Base-by-base conservation (phyloP, 2,329 filamentous ascomycete genomes). In the Didymella segeticola region DNA sequence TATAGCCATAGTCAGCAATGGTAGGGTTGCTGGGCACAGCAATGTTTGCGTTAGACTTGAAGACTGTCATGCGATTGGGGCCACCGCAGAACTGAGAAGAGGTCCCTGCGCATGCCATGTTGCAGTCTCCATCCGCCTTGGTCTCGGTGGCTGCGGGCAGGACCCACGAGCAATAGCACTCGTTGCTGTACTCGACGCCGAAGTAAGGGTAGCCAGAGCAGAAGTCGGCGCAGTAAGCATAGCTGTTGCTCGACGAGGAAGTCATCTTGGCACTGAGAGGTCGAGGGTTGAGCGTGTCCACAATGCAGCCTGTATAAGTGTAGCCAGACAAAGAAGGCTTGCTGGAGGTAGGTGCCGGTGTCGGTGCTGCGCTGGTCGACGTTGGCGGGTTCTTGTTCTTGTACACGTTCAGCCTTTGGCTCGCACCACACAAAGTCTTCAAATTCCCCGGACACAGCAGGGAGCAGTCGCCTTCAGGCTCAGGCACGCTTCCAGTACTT, bases 81-180 rank as follows among this genome's bases (percentile, higher is more conserved):
- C 52, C 64, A 36, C 66, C 66, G 47, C 66, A 69, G 14, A 27
- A 20, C 6, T 50, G 30, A 12, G 48, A 56, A 2, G 45, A 9
- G 34, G 61, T 39, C 15, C 64, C 66, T 1, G 58, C 30, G 42
- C 66, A 69, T 0, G 56, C 26, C 52, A 62, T 61, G 41, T 34
- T 60, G 56, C 66, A 69, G 7, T 66, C 59, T 3, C 41, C 36
- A 10, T 58, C 55, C 9, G 53, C 42, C 27, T 26, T 22, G 14
- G 38, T 33, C 10, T 47, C 41, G 17, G 14, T 41, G 2, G 58
- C 62, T 33, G 71, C 67, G 5, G 64, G 64, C 15, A 78, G 63
- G 2, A 70, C 69, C 36, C 68, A 69, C 45, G 75, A 71, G 63
- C 78, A 80, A 60, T 76, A 70, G 56, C 66, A 67, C 53, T 68